Evolutionary conservation across 176 grass and related monocot genomes (phyloP).

Genomic region (Tillandsia leiboldiana): DNA sequence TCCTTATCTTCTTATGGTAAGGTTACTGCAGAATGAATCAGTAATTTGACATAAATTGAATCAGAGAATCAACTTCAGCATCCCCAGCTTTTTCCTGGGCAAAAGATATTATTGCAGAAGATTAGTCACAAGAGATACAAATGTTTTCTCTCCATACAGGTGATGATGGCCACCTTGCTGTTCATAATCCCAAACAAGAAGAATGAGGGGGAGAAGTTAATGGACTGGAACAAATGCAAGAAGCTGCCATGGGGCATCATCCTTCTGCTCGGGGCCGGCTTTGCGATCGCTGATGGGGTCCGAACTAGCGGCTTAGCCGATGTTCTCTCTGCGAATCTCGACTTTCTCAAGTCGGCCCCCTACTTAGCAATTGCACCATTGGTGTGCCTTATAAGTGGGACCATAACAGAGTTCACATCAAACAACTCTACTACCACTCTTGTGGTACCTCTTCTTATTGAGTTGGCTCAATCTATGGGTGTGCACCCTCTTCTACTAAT

Average conservation of each 20-base stretch:
- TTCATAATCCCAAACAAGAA: conserved; percentile 83
- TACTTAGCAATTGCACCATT: conserved; percentile 15
- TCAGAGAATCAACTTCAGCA: background rate
- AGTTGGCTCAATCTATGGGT: conserved; percentile 8
- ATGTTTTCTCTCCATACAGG: conserved; percentile 20
- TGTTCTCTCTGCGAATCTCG: conserved; percentile 4
- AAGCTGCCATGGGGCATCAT: conserved; percentile 82
- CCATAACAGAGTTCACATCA: conserved; percentile 21
- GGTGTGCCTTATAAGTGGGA: conserved; percentile 14
- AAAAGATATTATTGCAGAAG: no score
- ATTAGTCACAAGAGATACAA: background rate
- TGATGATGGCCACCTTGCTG: conserved; percentile 77
- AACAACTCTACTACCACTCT: conserved; percentile 26
- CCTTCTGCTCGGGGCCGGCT: conserved; percentile 80
- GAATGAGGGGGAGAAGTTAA: conserved; percentile 59
- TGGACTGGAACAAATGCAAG: conserved; percentile 98
- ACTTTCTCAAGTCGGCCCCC: conserved; percentile 17
- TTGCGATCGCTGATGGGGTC: conserved; percentile 77
- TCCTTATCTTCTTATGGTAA: no score
- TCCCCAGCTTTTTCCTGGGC: background rate
- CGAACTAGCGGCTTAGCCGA: conserved; percentile 47
- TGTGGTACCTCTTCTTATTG: conserved; percentile 16
- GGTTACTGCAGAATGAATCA: no score
- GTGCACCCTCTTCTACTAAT: conserved; percentile 24
- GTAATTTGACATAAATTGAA: background rate